Evolutionary conservation across 106 monocot genomes (phyloP).

Genomic region (Phalaenopsis equestris): DNA sequence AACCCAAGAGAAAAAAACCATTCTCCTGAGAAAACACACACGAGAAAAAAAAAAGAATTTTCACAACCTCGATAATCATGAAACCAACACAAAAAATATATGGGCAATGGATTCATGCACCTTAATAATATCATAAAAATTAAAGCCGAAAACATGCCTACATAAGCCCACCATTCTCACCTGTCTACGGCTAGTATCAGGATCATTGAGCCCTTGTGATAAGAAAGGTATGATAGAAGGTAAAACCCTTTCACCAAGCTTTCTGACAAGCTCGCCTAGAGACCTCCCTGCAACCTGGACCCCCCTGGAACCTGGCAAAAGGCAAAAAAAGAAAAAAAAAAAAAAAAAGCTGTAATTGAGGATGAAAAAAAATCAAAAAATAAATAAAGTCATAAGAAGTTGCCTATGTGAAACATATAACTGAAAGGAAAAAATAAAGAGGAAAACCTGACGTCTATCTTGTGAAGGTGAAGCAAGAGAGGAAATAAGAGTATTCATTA

Average conservation of each 20-base stretch:
- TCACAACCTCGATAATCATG: background rate
- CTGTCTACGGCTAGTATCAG: conserved; percentile 79
- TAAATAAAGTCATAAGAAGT: background rate
- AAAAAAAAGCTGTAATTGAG: background rate
- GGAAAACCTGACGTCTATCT: conserved; percentile 85
- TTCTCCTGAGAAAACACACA: background rate
- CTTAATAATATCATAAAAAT: background rate
- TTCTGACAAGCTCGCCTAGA: conserved; percentile 93
- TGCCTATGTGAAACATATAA: background rate
- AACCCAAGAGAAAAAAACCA: background rate
- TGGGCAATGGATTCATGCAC: conserved; percentile 1
- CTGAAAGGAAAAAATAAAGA: background rate
- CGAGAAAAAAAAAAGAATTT: background rate
- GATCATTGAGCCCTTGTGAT: conserved; percentile 72
- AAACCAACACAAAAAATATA: background rate
- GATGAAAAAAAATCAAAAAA: background rate
- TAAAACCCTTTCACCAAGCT: conserved; percentile 95
- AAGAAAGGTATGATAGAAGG: conserved; percentile 94
- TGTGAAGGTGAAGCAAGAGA: conserved; percentile 87
- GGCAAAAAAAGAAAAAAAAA: too few relatives aligned
- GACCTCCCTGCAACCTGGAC: conserved; percentile 89
- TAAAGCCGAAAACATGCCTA: background rate
- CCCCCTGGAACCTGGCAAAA: conserved; percentile 76
- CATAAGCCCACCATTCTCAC: conserved; percentile 24
- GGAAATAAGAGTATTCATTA: conserved; percentile 89